phyloP scores from a whole-genome alignment of 345 rosid genomes.

The Cardamine chenopodiifolia region DNA sequence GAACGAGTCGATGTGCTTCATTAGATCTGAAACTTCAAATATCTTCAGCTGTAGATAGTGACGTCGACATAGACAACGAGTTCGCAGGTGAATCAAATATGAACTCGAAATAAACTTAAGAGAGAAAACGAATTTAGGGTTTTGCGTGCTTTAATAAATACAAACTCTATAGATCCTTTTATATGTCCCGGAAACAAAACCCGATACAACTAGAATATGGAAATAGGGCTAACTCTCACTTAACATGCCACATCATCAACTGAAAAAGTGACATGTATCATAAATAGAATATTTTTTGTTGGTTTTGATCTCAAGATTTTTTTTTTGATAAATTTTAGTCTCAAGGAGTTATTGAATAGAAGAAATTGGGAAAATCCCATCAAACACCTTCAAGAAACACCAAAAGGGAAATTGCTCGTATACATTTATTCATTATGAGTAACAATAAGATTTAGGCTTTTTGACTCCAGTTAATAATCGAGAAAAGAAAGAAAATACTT shows the following conservation, averaged over 20 bases:
- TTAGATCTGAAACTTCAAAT: background rate
- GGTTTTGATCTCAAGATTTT: too few species aligned
- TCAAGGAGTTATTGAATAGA: too few species aligned
- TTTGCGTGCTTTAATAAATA: background rate
- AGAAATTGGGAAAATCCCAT: too few species aligned
- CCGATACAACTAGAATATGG: too few species aligned
- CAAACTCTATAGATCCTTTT: background rate
- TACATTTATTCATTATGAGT: background rate
- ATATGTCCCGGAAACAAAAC: background rate
- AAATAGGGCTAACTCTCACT: background rate
- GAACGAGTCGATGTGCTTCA: background rate
- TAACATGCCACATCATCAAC: background rate
- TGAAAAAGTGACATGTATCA: background rate
- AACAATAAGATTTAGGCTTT: background rate
- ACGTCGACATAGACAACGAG: background rate
- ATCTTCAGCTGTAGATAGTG: constrained; percentile 7
- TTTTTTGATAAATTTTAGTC: too few species aligned
- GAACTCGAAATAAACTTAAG: background rate
- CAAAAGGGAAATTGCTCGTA: background rate
- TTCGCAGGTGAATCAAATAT: background rate
- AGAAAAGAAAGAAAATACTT: too few species aligned
- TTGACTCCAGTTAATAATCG: too few species aligned
- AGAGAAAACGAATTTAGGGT: background rate
- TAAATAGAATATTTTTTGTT: too few species aligned
- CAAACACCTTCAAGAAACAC: too few species aligned